Evolutionary conservation across 495 filamentous ascomycete genomes (phyloP).

Genomic region (Aspergillus sclerotiicarbonarius): DNA sequence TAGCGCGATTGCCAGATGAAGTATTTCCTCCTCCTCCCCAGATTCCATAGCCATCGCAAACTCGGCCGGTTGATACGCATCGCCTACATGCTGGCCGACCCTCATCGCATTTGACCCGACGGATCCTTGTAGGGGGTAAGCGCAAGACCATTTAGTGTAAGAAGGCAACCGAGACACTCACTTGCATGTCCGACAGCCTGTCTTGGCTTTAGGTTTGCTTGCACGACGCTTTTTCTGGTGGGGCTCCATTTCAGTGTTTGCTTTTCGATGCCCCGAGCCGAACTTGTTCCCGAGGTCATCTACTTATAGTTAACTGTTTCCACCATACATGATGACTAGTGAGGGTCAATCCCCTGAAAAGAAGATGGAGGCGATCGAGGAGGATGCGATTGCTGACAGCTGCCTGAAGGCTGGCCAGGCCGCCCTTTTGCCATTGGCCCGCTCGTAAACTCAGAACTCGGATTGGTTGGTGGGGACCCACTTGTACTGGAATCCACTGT

Average conservation of each 20-base stretch:
- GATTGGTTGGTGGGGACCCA: not conserved
- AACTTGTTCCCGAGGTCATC: no score
- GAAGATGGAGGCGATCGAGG: not conserved
- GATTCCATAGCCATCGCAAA: slow-evolving; percentile 58
- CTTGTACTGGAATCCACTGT: not conserved
- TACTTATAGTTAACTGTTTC: no score
- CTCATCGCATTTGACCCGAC: slow-evolving; percentile 61
- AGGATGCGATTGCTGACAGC: not conserved
- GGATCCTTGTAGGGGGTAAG: slow-evolving; percentile 14
- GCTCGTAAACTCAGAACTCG: not conserved
- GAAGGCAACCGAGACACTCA: not conserved
- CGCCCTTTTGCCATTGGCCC: not conserved
- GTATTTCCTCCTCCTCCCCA: slow-evolving; percentile 46
- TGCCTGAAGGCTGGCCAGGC: not conserved
- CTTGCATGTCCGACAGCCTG: slow-evolving; percentile 18
- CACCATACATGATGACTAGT: not conserved
- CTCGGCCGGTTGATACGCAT: slow-evolving; percentile 54
- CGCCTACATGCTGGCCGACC: slow-evolving; percentile 49
- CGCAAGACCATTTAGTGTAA: not conserved
- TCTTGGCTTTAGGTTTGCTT: slow-evolving; percentile 9
- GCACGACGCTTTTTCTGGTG: not conserved
- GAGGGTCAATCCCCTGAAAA: not conserved
- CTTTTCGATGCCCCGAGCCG: not conserved
- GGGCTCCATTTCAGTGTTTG: not conserved
- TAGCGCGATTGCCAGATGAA: not conserved